Conservation (phyloP, 2,329 filamentous ascomycete species). For the Plenodomus biglobosus region DNA sequence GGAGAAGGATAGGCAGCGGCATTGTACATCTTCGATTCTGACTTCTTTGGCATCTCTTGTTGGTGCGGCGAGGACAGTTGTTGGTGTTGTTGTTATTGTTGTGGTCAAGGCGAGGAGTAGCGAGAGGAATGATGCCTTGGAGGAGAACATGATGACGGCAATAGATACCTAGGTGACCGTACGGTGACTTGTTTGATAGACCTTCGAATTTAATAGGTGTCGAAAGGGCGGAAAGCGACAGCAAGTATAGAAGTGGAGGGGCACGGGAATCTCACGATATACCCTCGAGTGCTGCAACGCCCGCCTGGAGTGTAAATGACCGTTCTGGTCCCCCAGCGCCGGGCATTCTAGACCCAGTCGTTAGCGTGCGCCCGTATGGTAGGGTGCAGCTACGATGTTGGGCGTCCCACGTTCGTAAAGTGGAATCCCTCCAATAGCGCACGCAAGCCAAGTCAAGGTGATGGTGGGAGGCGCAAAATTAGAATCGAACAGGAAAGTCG, state of each 20-base stretch:
- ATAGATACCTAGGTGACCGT: too few relatives aligned
- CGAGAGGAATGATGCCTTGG: background rate
- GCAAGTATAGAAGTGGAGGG: too few relatives aligned
- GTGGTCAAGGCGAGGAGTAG: background rate
- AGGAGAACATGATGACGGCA: background rate
- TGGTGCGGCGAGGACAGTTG: conserved; percentile 12
- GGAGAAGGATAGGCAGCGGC: conserved; percentile 30
- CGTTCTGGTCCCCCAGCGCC: background rate
- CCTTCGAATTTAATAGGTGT: too few relatives aligned
- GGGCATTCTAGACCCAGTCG: background rate
- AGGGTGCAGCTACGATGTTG: background rate
- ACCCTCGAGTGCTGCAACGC: background rate
- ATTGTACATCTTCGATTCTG: conserved; percentile 23
- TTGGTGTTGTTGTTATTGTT: background rate
- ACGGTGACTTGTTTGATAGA: too few relatives aligned
- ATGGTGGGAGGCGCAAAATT: background rate
- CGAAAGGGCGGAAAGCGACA: too few relatives aligned
- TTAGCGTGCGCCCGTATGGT: background rate
- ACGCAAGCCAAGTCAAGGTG: background rate
- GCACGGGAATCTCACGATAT: too few relatives aligned
- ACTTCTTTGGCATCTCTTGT: conserved; percentile 1
- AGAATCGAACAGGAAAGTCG: background rate
- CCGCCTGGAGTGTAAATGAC: background rate
- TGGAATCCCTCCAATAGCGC: background rate
- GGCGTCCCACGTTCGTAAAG: background rate